These are phyloP conservation scores for Pyrenochaeta sp. DNA, from an alignment of 2,329 filamentous ascomycete genomes.

Conservation along the genomic window DNA sequence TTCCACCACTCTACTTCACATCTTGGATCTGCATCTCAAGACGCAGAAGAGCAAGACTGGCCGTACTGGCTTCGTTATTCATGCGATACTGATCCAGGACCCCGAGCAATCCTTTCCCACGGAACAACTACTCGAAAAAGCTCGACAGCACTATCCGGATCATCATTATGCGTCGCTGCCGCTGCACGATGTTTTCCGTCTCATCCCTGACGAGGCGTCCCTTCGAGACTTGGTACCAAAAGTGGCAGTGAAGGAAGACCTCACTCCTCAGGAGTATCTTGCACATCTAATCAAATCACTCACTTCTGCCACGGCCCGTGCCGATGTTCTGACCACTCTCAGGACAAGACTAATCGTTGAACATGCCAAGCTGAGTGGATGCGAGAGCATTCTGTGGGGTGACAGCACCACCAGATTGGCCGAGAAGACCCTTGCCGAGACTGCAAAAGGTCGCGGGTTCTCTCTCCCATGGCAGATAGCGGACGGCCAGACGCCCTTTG, in stretches of 20 bases:
- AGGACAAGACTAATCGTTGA: slow-evolving; percentile 74
- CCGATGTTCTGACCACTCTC: slow-evolving; percentile 77
- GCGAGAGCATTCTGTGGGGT: slow-evolving; percentile 79
- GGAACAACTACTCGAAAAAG: slow-evolving; percentile 30
- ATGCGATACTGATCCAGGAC: slow-evolving; percentile 60
- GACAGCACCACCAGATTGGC: slow-evolving; percentile 89
- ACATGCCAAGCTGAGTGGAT: slow-evolving; percentile 60
- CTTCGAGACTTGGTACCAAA: slow-evolving; percentile 30
- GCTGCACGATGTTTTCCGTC: slow-evolving; percentile 65
- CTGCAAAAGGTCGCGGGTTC: slow-evolving; percentile 89
- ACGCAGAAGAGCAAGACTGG: slow-evolving; percentile 71
- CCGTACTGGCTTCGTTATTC: slow-evolving; percentile 72
- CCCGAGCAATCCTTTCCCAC: slow-evolving; percentile 24
- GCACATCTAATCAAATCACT: slow-evolving; percentile 68
- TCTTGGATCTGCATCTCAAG: slow-evolving; percentile 74
- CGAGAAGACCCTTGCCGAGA: slow-evolving; percentile 83
- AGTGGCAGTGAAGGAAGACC: not conserved
- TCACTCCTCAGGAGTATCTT: slow-evolving; percentile 40
- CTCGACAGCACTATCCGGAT: slow-evolving; percentile 70
- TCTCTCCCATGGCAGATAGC: slow-evolving; percentile 81
- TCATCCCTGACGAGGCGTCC: slow-evolving; percentile 29
- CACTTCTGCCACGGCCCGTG: slow-evolving; percentile 76
- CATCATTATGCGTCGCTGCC: slow-evolving; percentile 70
- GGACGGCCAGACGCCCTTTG: slow-evolving; percentile 72
- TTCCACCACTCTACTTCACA: slow-evolving; percentile 78